Conservation (phyloP, 1,284 basidiomycete genomes). For the Athelia sp. region DNA sequence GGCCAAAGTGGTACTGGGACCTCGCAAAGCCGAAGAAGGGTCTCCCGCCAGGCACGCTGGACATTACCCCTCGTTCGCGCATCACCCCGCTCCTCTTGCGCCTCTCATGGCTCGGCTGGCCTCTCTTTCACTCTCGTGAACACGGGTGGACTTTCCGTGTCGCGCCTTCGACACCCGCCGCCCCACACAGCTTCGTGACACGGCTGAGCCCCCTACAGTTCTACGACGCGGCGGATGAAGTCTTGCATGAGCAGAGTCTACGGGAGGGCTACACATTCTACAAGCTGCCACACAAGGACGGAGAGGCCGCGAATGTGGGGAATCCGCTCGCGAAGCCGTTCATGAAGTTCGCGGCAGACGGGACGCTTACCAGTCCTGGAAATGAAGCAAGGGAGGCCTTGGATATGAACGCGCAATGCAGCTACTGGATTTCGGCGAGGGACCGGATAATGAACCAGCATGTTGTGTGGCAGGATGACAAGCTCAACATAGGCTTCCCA, state of each 20-base stretch:
- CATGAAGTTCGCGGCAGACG: constrained; percentile 83
- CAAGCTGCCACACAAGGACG: constrained; percentile 95
- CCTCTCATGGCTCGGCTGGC: constrained; percentile 85
- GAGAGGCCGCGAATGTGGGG: constrained; percentile 91
- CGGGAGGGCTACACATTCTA: constrained; percentile 63
- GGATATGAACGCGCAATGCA: constrained; percentile 92
- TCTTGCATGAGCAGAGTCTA: constrained; percentile 40
- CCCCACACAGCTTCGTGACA: constrained; percentile 23
- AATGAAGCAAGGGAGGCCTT: constrained; percentile 81
- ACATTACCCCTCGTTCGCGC: constrained; percentile 83
- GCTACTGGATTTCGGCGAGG: constrained; percentile 95
- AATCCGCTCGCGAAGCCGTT: constrained; percentile 90
- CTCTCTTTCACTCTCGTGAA: constrained; percentile 82
- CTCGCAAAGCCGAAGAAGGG: constrained; percentile 69
- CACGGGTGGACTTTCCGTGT: constrained; percentile 94
- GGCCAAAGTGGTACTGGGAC: constrained; percentile 99
- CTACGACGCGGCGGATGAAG: constrained; percentile 55
- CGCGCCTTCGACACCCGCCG: constrained; percentile 25
- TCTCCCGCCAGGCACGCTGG: constrained; percentile 62
- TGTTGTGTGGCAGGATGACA: constrained; percentile 78
- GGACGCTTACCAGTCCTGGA: constrained; percentile 76
- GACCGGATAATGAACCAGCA: constrained; percentile 93
- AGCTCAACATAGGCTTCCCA: constrained; percentile 43
- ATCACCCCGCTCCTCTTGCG: constrained; percentile 84
- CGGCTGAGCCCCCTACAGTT: constrained; percentile 49